Percentiles rank a stretch among this genome's conserved stretches.
Evolutionary conservation across 2,329 filamentous ascomycete species (phyloP).

Genomic region (Fusarium humuli): DNA sequence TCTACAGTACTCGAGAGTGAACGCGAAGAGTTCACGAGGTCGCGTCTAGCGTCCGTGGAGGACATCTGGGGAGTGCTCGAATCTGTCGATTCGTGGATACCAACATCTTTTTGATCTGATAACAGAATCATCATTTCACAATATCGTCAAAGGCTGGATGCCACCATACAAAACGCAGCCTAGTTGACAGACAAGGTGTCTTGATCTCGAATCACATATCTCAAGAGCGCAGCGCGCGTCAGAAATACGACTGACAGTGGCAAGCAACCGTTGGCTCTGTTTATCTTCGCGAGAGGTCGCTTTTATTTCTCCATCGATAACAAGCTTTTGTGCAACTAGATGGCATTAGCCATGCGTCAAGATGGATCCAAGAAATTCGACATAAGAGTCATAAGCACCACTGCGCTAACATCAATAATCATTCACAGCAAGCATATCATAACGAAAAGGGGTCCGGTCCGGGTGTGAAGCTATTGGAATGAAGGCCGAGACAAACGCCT

Average conservation of each 20-base stretch:
- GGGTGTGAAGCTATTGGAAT: conserved; percentile 39
- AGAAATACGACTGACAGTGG: conserved; percentile 8
- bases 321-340: conserved; percentile 12
- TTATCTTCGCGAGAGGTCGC: neutral
- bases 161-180: neutral
- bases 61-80: conserved; percentile 11
- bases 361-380: conserved; percentile 19
- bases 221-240: conserved; percentile 25
- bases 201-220: conserved; percentile 21
- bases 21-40: conserved; percentile 44
- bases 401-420: conserved; percentile 14
- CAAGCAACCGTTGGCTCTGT: conserved; percentile 1
- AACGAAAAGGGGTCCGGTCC: conserved; percentile 37
- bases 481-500: conserved; percentile 45
- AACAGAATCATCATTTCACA: conserved; percentile 27
- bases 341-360: conserved; percentile 3
- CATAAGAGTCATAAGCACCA: conserved; percentile 7
- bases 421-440: conserved; percentile 25
- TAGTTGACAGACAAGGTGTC: conserved; percentile 4
- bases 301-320: neutral
- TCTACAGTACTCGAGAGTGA: conserved; percentile 33
- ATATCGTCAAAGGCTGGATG: conserved; percentile 11
- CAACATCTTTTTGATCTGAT: conserved; percentile 2
- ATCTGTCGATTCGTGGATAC: conserved; percentile 2
- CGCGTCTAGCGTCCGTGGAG: conserved; percentile 42